Conservation (phyloP, 495 filamentous ascomycete species). For the Penicillium diatomitis region DNA sequence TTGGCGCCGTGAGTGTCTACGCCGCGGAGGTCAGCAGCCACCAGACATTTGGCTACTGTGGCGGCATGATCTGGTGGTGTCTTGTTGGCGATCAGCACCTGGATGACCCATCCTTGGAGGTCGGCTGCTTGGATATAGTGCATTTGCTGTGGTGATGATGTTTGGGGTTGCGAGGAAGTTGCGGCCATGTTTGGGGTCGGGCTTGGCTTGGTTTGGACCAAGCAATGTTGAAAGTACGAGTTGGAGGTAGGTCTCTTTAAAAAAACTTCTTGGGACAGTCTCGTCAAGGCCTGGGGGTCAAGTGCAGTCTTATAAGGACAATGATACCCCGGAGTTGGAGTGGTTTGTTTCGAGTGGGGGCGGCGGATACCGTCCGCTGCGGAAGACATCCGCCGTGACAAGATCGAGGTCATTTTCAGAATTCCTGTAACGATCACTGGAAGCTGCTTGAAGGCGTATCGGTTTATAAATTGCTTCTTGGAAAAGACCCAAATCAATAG, state of each 20-base stretch:
- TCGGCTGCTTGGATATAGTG: slow-evolving; percentile 18
- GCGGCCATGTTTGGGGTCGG: slow-evolving; percentile 2
- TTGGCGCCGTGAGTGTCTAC: slow-evolving; percentile 73
- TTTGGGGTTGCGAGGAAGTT: slow-evolving; percentile 6
- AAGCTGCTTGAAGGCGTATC: too few species aligned
- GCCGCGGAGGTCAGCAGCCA: slow-evolving; percentile 66
- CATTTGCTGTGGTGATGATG: slow-evolving; percentile 14
- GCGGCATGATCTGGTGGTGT: slow-evolving; percentile 46
- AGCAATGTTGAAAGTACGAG: not conserved
- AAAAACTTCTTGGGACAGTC: not conserved
- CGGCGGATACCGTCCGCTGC: slow-evolving; percentile 6
- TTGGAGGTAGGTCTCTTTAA: not conserved
- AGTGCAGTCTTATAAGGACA: not conserved
- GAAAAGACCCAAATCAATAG: too few species aligned
- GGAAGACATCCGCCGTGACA: slow-evolving; percentile 1
- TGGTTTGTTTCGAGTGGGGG: slow-evolving; percentile 1
- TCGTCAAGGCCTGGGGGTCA: not conserved
- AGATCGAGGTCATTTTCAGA: not conserved
- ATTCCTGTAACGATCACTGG: too few species aligned
- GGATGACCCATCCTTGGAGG: slow-evolving; percentile 30
- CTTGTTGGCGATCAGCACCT: slow-evolving; percentile 48
- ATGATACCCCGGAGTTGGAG: not conserved
- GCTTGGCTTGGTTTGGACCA: not conserved
- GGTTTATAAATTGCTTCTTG: too few species aligned
- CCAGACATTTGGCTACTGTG: slow-evolving; percentile 53